phyloP scores from a whole-genome alignment of 1,284 basidiomycete species.

The Melanopsichium pennsylvanicum region DNA sequence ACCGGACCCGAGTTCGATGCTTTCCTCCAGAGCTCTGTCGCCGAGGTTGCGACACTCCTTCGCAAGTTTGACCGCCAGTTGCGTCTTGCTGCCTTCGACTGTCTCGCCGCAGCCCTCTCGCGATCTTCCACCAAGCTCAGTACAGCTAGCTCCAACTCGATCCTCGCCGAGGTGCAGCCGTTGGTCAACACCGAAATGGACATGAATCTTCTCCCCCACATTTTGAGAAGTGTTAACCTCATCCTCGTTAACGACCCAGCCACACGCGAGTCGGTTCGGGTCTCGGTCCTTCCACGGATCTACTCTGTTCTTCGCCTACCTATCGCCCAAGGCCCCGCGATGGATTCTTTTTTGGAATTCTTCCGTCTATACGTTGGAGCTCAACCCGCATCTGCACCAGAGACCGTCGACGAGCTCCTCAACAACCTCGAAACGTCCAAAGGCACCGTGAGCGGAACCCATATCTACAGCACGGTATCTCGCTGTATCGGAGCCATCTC shows the following conservation, averaged over 20 bases:
- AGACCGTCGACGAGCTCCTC: slow-evolving; percentile 39
- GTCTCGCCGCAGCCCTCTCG: slow-evolving; percentile 77
- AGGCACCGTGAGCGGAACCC: slow-evolving; percentile 25
- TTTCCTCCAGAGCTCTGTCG: slow-evolving; percentile 79
- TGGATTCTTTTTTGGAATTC: slow-evolving; percentile 83
- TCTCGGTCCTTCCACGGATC: slow-evolving; percentile 72
- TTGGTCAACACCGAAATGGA: slow-evolving; percentile 50
- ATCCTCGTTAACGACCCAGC: slow-evolving; percentile 37
- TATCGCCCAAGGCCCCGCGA: slow-evolving; percentile 75
- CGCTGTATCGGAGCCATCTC: slow-evolving; percentile 56
- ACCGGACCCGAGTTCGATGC: slow-evolving; percentile 69
- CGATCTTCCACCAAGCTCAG: slow-evolving; percentile 68
- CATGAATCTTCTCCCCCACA: slow-evolving; percentile 50
- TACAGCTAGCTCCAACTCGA: slow-evolving; percentile 25
- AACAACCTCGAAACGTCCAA: slow-evolving; percentile 28
- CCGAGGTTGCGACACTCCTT: slow-evolving; percentile 79
- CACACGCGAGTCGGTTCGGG: slow-evolving; percentile 27
- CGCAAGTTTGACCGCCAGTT: slow-evolving; percentile 81
- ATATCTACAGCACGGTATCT: slow-evolving; percentile 49
- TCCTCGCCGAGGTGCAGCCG: slow-evolving; percentile 53
- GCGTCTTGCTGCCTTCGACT: slow-evolving; percentile 81
- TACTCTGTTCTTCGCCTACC: slow-evolving; percentile 80
- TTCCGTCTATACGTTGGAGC: slow-evolving; percentile 81
- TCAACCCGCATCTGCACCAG: slow-evolving; percentile 69
- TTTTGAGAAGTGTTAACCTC: slow-evolving; percentile 42